Percentiles rank a stretch among this genome's conserved stretches.
phyloP scores from a whole-genome alignment of 2,329 filamentous ascomycete genomes.

The Ilyonectria robusta region DNA sequence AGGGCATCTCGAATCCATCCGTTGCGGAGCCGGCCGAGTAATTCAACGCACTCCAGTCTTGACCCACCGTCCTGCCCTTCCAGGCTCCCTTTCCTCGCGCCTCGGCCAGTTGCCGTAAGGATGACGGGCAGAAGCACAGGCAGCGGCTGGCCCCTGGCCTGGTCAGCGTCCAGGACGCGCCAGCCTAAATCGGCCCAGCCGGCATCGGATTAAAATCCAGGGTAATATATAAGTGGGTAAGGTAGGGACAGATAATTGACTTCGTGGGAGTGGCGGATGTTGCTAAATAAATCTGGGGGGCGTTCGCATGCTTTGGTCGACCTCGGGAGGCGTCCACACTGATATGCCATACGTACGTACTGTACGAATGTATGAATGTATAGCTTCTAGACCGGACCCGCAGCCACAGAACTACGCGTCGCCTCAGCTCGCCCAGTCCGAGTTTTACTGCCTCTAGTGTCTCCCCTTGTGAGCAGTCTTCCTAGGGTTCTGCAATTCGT shows the following conservation, averaged over 20 bases:
- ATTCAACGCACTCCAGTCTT: conserved; percentile 28
- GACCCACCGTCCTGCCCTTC: conserved; percentile 7
- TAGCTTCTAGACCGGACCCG: background rate
- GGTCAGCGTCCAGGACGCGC: conserved; percentile 31
- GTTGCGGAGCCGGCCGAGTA: conserved; percentile 41
- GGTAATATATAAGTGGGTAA: conserved; percentile 3
- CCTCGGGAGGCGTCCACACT: conserved; percentile 30
- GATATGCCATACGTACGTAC: background rate
- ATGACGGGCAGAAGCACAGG: conserved; percentile 23
- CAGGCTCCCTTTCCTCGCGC: conserved; percentile 2
- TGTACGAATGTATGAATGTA: background rate
- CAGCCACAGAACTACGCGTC: background rate
- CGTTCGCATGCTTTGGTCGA: conserved; percentile 11
- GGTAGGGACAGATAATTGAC: conserved; percentile 5
- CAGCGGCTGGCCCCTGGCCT: conserved; percentile 24
- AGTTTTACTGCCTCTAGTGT: background rate
- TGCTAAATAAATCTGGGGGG: conserved; percentile 42
- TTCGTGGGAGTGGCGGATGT: conserved; percentile 28
- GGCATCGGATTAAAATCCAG: conserved; percentile 37
- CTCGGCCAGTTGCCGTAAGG: conserved; percentile 15
- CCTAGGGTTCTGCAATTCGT: background rate
- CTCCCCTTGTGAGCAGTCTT: conserved; percentile 1
- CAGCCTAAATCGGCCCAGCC: conserved; percentile 39
- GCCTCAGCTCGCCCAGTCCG: background rate
- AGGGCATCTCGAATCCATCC: background rate